Evolutionary conservation across 495 filamentous ascomycete genomes (phyloP), one percentile per base, ranked within the genome.

Genomic region (Penicillium bialowiezense): DNA sequence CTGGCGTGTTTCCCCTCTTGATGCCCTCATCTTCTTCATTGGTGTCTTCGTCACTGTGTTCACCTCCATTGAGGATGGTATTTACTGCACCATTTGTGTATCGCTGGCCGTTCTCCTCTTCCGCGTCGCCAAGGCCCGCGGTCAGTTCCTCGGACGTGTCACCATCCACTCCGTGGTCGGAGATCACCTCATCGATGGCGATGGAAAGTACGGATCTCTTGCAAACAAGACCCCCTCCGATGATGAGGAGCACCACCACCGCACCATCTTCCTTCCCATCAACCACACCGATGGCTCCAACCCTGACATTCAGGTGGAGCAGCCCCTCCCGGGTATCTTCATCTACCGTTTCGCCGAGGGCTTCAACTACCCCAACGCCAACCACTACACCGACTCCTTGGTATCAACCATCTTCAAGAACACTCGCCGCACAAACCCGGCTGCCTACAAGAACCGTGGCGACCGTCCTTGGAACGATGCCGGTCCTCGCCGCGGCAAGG

Each of bases 401-500:
- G 82, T 88, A 10, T 60, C 70, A 10, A 79, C 79, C 54, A 89
- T 98, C 51, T 89, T 92, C 68, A 65, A 78, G 17, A 62, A 81
- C 44, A 96, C 92, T 2, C 86, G 90, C 10, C 83, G 86, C 14
- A 96, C 90, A 0, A 89, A 87, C 65, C 78, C 79, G 0, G 59
- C 80, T 31, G 64, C 74, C 1, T 91, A 82, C 56, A 63, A 68
- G 2, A 80, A 76, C 8, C 78, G 72, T 3, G 93, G 93, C 21
- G 95, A 98, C 60, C 83, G 95, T 1, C 91, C 93, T 5, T 98
- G 93, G 93, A 97, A 97, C 63, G 87, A 97, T 60, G 88, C 93
- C 1, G 93, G 90, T 28, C 87, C 90, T 31, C 79, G 80, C 29
- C 77, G 75, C 45, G 82, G 83, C 48, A 65, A 82, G 55, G 51